Conservation (phyloP, 1,284 basidiomycete genomes). For the Tilletia horrida region DNA sequence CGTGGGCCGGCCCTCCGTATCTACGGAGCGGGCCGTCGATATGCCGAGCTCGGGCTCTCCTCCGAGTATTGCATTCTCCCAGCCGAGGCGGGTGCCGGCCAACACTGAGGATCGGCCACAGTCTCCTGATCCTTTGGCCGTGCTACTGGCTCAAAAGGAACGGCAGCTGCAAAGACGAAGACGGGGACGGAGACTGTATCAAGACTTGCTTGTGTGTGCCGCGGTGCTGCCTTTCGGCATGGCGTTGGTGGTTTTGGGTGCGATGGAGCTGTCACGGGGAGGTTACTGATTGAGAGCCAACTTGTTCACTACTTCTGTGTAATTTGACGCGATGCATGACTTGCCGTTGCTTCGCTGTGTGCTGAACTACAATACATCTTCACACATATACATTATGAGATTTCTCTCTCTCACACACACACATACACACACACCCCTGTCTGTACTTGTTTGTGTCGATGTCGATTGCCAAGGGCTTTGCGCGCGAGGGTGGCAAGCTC, state of each 20-base stretch:
- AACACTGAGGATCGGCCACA: conserved; percentile 22
- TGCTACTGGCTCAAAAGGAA: conserved; percentile 49
- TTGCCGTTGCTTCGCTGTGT: no score
- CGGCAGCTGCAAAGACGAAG: conserved; percentile 42
- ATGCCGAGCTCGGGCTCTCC: neutral
- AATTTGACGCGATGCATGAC: no score
- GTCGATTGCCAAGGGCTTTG: no score
- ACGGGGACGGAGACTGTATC: conserved; percentile 33
- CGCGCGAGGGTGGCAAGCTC: no score
- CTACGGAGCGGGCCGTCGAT: neutral
- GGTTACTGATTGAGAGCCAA: neutral
- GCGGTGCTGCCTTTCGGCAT: conserved; percentile 27
- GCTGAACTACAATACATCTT: no score
- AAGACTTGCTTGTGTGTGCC: conserved; percentile 28
- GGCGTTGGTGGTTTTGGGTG: conserved; percentile 25
- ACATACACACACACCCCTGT: no score
- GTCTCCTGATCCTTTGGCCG: conserved; percentile 43
- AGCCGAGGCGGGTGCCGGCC: neutral
- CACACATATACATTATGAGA: no score
- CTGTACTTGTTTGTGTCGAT: no score
- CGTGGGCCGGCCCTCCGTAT: neutral
- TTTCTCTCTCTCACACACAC: no score
- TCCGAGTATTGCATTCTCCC: neutral
- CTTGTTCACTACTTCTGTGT: neutral
- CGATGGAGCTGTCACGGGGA: conserved; percentile 21